These are phyloP conservation scores for Syzygium aqueum DNA, from an alignment of 345 rosid species.

Conservation along the genomic window DNA sequence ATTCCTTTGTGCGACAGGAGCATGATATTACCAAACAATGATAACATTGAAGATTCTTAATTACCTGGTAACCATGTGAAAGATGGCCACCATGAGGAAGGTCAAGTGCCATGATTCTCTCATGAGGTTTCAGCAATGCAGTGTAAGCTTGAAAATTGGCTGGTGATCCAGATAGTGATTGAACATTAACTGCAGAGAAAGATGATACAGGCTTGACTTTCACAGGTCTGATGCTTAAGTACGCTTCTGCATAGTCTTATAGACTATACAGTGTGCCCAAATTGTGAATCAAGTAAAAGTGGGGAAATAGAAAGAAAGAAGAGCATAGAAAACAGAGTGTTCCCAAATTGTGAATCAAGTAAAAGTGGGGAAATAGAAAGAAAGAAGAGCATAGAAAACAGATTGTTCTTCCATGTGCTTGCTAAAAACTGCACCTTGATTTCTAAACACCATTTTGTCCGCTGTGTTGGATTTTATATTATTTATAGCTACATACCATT, in stretches of 20 bases:
- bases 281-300: not conserved
- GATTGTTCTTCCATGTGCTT: not conserved
- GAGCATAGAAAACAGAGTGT: not conserved
- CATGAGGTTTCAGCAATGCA: slow-evolving; percentile 87
- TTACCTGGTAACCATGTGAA: slow-evolving; percentile 98
- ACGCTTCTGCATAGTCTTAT: not conserved
- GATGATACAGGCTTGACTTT: not conserved
- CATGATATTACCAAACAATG: not conserved
- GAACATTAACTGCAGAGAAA: slow-evolving; percentile 74
- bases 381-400: not conserved
- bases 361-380: not conserved
- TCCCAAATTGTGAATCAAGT: not conserved
- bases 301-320: not conserved
- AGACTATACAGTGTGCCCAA: not conserved
- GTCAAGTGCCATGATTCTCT: slow-evolving; percentile 96
- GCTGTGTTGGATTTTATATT: not conserved
- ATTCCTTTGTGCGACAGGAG: not conserved
- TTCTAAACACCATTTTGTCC: not conserved
- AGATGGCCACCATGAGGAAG: slow-evolving; percentile 99
- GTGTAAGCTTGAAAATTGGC: slow-evolving; percentile 94
- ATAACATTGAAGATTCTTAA: not conserved
- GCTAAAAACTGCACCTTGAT: not conserved
- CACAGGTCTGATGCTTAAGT: not conserved
- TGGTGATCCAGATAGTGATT: slow-evolving; percentile 92
- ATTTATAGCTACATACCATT: not conserved